Conservation (phyloP, 2,329 filamentous ascomycete species). For the Talaromyces sp. region DNA sequence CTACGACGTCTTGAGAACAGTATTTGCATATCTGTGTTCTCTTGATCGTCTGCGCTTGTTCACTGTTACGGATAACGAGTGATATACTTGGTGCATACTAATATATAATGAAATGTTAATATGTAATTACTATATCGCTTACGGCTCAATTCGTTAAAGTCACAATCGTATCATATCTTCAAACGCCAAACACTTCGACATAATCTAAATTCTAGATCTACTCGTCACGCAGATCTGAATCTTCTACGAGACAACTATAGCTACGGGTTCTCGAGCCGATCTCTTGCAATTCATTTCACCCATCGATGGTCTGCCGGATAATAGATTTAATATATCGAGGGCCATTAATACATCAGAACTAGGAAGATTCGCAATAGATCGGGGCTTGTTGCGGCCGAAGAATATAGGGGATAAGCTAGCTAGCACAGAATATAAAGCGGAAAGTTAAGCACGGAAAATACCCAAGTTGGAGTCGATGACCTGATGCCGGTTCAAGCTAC, state of each 20-base stretch:
- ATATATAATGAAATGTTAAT: not conserved
- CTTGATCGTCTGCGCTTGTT: not conserved
- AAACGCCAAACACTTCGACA: not conserved
- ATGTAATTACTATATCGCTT: not conserved
- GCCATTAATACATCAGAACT: not conserved
- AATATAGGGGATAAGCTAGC: slow-evolving; percentile 16
- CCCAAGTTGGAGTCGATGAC: slow-evolving; percentile 30
- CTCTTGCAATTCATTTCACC: slow-evolving; percentile 1
- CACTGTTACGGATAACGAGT: not conserved
- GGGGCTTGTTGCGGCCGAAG: not conserved
- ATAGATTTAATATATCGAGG: not conserved
- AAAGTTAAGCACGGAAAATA: slow-evolving; percentile 39
- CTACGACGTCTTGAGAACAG: not conserved
- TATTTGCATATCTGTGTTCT: not conserved
- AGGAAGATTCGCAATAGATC: not conserved
- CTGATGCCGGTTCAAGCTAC: slow-evolving; percentile 30
- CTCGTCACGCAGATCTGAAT: not conserved
- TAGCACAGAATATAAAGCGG: slow-evolving; percentile 30
- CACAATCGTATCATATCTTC: not conserved
- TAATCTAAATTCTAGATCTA: not conserved
- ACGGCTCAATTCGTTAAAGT: not conserved
- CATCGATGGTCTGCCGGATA: not conserved
- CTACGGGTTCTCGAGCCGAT: not conserved
- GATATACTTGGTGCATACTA: not conserved
- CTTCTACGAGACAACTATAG: not conserved